Conservation (phyloP, 225 moss, liverwort and hornwort species). For the Marchantia polymorpha region DNA sequence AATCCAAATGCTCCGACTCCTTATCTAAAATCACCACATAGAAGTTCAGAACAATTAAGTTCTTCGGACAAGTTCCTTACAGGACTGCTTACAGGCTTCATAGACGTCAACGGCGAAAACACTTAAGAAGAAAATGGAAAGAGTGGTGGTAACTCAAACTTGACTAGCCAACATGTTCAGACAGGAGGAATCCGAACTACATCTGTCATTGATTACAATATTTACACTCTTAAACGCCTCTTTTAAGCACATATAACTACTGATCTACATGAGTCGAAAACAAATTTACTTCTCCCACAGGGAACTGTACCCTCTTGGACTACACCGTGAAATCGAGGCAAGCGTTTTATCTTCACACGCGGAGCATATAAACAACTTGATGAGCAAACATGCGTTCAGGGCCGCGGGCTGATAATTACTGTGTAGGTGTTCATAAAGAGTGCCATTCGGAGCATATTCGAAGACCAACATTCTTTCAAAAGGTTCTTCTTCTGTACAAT, state of each 20-base stretch:
- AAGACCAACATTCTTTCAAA: slow-evolving; percentile 85
- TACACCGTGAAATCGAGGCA: background rate
- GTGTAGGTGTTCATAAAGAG: slow-evolving; percentile 75
- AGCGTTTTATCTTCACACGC: background rate
- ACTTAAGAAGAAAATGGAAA: background rate
- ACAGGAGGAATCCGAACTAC: background rate
- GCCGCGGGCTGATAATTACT: slow-evolving; percentile 28
- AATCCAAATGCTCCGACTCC: slow-evolving; percentile 79
- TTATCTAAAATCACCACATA: slow-evolving; percentile 30
- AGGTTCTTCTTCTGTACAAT: slow-evolving; percentile 74
- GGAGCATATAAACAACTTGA: background rate
- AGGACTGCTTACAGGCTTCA: background rate
- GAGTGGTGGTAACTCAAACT: background rate
- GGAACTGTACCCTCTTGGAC: too few species aligned
- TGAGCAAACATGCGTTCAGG: background rate
- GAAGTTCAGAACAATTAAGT: background rate
- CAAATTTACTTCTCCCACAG: too few species aligned
- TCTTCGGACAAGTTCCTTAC: background rate
- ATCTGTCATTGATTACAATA: background rate
- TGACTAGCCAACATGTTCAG: too few species aligned
- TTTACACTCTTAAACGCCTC: too few species aligned
- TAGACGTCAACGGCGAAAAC: background rate
- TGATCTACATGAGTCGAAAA: too few species aligned
- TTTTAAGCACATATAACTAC: too few species aligned
- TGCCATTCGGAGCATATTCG: slow-evolving; percentile 86